Evolutionary conservation across 1,284 basidiomycete genomes (phyloP).

Genomic region (Rhizoctonia solani): DNA sequence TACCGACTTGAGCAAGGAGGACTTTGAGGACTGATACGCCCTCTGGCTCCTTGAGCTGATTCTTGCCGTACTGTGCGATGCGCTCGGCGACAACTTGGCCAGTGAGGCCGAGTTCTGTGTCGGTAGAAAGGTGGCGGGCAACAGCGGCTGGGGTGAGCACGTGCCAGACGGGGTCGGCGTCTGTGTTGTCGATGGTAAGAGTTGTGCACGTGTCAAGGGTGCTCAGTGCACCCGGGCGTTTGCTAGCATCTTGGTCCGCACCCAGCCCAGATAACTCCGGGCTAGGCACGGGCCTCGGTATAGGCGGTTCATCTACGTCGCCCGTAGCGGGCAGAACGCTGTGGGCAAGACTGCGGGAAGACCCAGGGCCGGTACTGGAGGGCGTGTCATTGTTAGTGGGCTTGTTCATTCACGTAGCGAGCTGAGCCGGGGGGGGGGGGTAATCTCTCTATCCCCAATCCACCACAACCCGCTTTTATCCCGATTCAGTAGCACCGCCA

Average conservation of each 20-base stretch:
- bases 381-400: constrained; percentile 8
- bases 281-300: constrained; percentile 27
- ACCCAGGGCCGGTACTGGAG: constrained; percentile 15
- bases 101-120: constrained; percentile 15
- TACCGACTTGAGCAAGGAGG: constrained; percentile 16
- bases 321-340: constrained; percentile 22
- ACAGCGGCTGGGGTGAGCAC: constrained; percentile 9
- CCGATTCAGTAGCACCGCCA: constrained; percentile 9
- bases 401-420: constrained; percentile 31
- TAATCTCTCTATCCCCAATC: background rate
- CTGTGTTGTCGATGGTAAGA: constrained; percentile 2
- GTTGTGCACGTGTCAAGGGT: constrained; percentile 19
- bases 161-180: constrained; percentile 17
- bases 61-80: constrained; percentile 29
- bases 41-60: constrained; percentile 27
- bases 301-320: constrained; percentile 31
- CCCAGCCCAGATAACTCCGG: constrained; percentile 6
- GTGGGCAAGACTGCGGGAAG: constrained; percentile 10
- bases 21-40: constrained; percentile 29
- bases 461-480: background rate
- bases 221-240: constrained; percentile 3
- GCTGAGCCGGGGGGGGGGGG: background rate
- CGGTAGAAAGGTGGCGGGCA: constrained; percentile 24
- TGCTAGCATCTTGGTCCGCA: background rate
- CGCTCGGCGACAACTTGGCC: background rate